These are phyloP conservation scores for Ascochyta fabae DNA, from an alignment of 2,329 filamentous ascomycete genomes.

Conservation along the genomic window DNA sequence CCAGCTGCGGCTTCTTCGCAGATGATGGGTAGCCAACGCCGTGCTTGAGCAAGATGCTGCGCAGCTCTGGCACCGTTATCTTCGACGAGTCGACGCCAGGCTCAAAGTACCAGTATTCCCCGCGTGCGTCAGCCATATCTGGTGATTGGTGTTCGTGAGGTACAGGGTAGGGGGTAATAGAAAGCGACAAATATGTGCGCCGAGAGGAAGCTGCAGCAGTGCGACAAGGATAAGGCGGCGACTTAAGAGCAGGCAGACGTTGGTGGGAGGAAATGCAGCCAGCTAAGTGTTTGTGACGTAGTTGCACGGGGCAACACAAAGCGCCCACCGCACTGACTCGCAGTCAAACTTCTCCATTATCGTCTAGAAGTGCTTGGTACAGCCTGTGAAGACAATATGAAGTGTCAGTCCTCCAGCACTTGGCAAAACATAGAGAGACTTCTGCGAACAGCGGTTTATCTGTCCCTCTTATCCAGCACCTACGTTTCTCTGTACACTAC, in stretches of 20 bases:
- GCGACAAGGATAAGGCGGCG: slow-evolving; percentile 13
- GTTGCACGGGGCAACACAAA: slow-evolving; percentile 11
- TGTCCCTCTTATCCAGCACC: too few relatives aligned
- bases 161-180: background rate
- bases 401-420: too few relatives aligned
- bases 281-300: slow-evolving; percentile 17
- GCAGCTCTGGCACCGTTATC: slow-evolving; percentile 85
- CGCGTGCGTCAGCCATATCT: slow-evolving; percentile 43
- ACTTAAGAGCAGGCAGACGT: slow-evolving; percentile 12
- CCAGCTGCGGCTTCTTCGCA: slow-evolving; percentile 88
- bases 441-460: too few relatives aligned
- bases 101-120: slow-evolving; percentile 71
- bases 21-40: slow-evolving; percentile 84
- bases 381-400: too few relatives aligned
- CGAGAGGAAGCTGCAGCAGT: slow-evolving; percentile 1
- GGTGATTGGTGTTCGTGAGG: background rate
- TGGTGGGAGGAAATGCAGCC: slow-evolving; percentile 1
- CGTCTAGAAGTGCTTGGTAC: too few relatives aligned
- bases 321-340: slow-evolving; percentile 4
- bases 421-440: too few relatives aligned
- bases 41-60: slow-evolving; percentile 89
- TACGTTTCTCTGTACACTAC: too few relatives aligned
- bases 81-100: slow-evolving; percentile 82
- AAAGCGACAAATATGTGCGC: background rate
- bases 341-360: background rate